Evolutionary conservation across 1,284 basidiomycete species (phyloP).

Genomic region (Naganishia albida): DNA sequence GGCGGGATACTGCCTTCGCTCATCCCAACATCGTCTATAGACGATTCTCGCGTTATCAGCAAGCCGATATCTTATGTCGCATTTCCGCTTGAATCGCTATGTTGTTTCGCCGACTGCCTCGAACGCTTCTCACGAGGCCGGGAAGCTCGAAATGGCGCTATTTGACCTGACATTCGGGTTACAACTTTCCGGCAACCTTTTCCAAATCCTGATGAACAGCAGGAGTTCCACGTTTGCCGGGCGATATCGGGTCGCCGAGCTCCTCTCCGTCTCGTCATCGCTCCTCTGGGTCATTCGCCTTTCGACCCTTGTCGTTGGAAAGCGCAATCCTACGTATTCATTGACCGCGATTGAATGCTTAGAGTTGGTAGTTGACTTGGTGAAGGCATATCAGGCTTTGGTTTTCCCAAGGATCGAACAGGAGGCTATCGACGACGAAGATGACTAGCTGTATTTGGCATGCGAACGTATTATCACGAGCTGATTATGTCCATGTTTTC

Average conservation of each 20-base stretch:
- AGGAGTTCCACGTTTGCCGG: slow-evolving; percentile 3
- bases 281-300: slow-evolving; percentile 9
- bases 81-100: slow-evolving; percentile 7
- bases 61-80: slow-evolving; percentile 7
- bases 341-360: not conserved
- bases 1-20: too few relatives aligned
- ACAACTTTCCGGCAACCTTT: not conserved
- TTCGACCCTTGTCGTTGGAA: slow-evolving; percentile 1
- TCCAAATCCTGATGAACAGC: slow-evolving; percentile 16
- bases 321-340: slow-evolving; percentile 18
- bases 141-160: not conserved
- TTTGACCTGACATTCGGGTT: slow-evolving; percentile 12
- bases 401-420: slow-evolving; percentile 2
- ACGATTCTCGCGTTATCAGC: not conserved
- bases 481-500: too few relatives aligned
- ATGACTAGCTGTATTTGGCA: not conserved
- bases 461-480: too few relatives aligned
- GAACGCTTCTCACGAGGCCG: not conserved
- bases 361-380: not conserved
- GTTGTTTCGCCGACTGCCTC: not conserved
- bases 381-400: slow-evolving; percentile 12
- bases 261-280: not conserved
- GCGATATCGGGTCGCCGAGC: not conserved
- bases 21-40: not conserved
- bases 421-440: slow-evolving; percentile 3